Base-by-base conservation (phyloP, 129 eudicot genomes). In the Chrysanthemum seticuspe region DNA sequence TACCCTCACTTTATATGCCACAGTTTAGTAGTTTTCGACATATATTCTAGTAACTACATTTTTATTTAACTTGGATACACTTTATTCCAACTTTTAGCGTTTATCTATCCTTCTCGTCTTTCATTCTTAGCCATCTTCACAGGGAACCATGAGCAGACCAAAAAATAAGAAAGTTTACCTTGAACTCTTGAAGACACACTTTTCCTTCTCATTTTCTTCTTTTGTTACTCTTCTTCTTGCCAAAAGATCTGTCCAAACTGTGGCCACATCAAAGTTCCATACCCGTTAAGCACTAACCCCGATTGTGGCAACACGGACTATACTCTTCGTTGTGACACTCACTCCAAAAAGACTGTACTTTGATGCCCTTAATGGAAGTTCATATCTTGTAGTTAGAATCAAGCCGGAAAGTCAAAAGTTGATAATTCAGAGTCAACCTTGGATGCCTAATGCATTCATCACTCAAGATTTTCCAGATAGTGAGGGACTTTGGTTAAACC, bases 401-500 rank as follows among this genome's bases (percentile, higher is more conserved):
- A 21, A 58, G 25, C 65, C 87, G 3, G 70, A 79, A 29, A 55
- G 71, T 14, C 93, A 80, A 72, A 72, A 78, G 40, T 58, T 87
- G 67, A 76, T 80, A 53, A 76, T 87, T 62, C 87, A 85, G 31
- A 81, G 87, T 23, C 83, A 82, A 65, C 85, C 84, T 9, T 82
- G 87, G 87, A 19, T 87, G 36, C 80, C 74, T 15, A 76, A 75
- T 29, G 53, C 81, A 14, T 87, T 89, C 50, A 73, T 78, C 62
- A 84, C 85, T 10, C 81, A 77, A 75, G 93, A 87, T 77, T 82
- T 80, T 71, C 60, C 76, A 7, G 77, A 70, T 53, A 80, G 87
- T 14, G 87, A 87, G 80, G 93, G 93, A 40, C 83, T 87, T 29
- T 72, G 85, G 87, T 70, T 87, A 55, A 85, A 87, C 80, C 89